These are phyloP conservation scores for Spiraea crenata DNA, from an alignment of 331 rosid genomes.

Conservation along the genomic window DNA sequence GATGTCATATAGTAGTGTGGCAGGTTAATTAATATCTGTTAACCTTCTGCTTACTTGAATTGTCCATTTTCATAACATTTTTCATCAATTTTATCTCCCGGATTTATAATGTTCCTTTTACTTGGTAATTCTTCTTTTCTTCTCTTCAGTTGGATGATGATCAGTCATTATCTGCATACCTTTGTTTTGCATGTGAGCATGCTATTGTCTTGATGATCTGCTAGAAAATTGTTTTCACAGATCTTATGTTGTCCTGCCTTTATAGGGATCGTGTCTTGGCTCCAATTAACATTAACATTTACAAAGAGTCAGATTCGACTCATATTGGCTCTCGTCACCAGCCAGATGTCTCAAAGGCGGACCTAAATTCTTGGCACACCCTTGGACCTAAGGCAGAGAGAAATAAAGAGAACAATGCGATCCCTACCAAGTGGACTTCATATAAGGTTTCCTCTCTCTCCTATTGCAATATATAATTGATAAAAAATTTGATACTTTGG, in stretches of 20 bases:
- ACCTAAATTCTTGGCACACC: slow-evolving; percentile 49
- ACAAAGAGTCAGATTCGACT: slow-evolving; percentile 50
- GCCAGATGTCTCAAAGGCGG: slow-evolving; percentile 39
- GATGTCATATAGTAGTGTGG: not conserved
- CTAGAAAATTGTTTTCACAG: not conserved
- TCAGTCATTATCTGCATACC: not conserved
- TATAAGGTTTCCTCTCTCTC: slow-evolving; percentile 46
- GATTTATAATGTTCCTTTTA: not conserved
- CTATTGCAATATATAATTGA: not conserved
- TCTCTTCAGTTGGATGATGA: not conserved
- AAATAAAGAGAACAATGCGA: slow-evolving; percentile 77
- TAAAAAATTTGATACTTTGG: not conserved
- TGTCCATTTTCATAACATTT: not conserved
- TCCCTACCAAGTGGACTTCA: slow-evolving; percentile 79
- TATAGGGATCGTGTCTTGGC: slow-evolving; percentile 46
- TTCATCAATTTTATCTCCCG: not conserved
- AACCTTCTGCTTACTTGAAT: not conserved
- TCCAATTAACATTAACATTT: slow-evolving; percentile 58
- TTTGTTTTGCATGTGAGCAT: not conserved
- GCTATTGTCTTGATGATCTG: not conserved
- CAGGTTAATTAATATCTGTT: not conserved
- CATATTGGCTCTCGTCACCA: slow-evolving; percentile 30
- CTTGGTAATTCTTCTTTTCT: not conserved
- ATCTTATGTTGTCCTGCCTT: not conserved
- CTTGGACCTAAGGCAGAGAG: slow-evolving; percentile 85